Base-by-base conservation (phyloP, 2,329 filamentous ascomycete genomes). In the Coniochaeta sp. region DNA sequence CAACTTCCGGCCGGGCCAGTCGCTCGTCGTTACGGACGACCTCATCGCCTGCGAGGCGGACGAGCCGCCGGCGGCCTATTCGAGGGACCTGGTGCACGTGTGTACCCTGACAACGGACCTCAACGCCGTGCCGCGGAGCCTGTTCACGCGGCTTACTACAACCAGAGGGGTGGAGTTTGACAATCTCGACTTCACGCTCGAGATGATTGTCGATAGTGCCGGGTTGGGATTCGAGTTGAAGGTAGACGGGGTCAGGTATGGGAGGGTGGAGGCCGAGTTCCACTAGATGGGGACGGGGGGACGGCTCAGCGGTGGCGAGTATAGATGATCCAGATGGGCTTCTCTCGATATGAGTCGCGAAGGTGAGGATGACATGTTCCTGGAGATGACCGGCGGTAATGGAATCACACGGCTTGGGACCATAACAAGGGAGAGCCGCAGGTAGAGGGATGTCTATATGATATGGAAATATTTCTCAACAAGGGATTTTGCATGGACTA, bases 51-150 rank as follows among this genome's bases (percentile, higher is more conserved):
- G 87, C 66, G 88, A 90, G 60, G 81, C 83, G 3, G 89, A 92
- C 63, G 79, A 80, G 58, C 87, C 86, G 6, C 89, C 86, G 0
- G 79, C 72, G 1, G 79, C 84, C 2, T 86, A 85, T 71, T 79
- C 80, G 17, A 76, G 82, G 6, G 82, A 86, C 5, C 78, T 93
- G 14, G 81, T 88, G 57, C 86, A 89, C 64, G 89, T 93, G 28
- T 93, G 89, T 73, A 93, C 89, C 1, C 77, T 93, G 42, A 91
- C 86, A n/a, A 93, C 90, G 17, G 89, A 93, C 68, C 76, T 93
- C 14, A 87, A 86, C 56, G 88, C 88, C 0, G 89, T 93, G 19
- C 90, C 90, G 1, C 82, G 87, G 64, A 86, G 81, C 61, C 70
- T 92, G 12, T 93, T 93, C 68, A 91, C 89, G 1, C 75, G 88